phyloP scores from a whole-genome alignment of 2,329 filamentous ascomycete species.

The Phaeosphaeriaceae sp. region DNA sequence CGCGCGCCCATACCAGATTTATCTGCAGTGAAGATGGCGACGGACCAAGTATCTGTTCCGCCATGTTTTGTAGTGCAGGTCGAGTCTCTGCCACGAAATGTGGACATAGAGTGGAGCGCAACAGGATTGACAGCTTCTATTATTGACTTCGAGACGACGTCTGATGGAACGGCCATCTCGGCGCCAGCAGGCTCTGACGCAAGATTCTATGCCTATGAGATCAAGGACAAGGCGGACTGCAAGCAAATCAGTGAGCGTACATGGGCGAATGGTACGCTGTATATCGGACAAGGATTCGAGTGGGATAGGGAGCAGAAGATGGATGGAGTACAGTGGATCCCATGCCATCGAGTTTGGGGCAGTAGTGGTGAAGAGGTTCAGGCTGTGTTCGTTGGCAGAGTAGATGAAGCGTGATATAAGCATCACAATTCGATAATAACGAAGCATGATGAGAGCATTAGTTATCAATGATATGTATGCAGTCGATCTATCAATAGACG shows the following conservation, averaged over 20 bases:
- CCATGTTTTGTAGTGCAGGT: constrained; percentile 80
- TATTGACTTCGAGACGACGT: too few species aligned
- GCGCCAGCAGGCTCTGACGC: neutral
- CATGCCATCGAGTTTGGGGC: constrained; percentile 43
- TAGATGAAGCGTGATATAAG: too few species aligned
- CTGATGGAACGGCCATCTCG: too few species aligned
- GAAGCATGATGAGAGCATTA: too few species aligned
- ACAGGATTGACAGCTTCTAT: constrained; percentile 57
- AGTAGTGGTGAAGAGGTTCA: constrained; percentile 26
- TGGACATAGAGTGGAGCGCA: constrained; percentile 85
- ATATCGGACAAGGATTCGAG: constrained; percentile 20
- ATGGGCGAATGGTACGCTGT: constrained; percentile 33
- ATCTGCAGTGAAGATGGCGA: neutral
- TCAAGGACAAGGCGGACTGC: constrained; percentile 7
- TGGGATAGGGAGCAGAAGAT: constrained; percentile 4
- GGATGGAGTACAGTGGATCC: constrained; percentile 36
- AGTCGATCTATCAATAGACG: too few species aligned
- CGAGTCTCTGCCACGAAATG: constrained; percentile 74
- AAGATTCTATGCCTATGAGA: constrained; percentile 24
- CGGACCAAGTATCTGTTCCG: constrained; percentile 49
- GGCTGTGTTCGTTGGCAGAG: constrained; percentile 35
- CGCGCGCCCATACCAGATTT: constrained; percentile 53
- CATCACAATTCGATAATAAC: too few species aligned
- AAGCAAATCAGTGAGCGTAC: constrained; percentile 2
- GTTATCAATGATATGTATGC: too few species aligned